Conservation (phyloP, 306 rosid genomes). For the Lablab purpureus region DNA sequence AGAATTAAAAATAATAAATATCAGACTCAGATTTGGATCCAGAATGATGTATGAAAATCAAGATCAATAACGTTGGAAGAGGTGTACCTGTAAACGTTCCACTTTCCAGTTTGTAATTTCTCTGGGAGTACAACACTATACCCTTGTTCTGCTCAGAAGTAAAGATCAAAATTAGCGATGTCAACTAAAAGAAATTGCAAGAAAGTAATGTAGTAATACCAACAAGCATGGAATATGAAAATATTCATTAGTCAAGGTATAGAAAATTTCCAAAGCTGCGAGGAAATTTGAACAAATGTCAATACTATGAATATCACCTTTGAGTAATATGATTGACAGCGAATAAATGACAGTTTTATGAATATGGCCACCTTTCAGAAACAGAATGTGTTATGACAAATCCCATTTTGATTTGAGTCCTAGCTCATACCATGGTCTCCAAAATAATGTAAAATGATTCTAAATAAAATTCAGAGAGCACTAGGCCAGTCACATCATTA, state of each 20-base stretch:
- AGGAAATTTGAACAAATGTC: conserved; percentile 29
- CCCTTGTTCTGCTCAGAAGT: conserved; percentile 81
- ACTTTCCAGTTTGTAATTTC: conserved; percentile 92
- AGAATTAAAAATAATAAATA: not conserved
- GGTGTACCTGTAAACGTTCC: conserved; percentile 91
- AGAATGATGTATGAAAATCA: conserved; percentile 25
- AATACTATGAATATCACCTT: conserved; percentile 23
- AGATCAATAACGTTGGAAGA: conserved; percentile 41
- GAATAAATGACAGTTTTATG: conserved; percentile 16
- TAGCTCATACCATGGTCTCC: not conserved
- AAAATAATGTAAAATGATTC: not conserved
- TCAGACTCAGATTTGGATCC: conserved; percentile 14
- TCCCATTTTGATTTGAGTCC: not conserved
- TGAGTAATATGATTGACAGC: conserved; percentile 8
- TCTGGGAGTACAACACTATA: conserved; percentile 95
- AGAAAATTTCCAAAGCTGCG: not conserved
- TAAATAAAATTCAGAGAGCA: conserved; percentile 21
- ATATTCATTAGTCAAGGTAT: conserved; percentile 6
- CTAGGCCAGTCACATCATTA: conserved; percentile 3
- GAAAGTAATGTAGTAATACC: conserved; percentile 22
- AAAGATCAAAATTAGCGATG: conserved; percentile 42
- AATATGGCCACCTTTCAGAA: conserved; percentile 20
- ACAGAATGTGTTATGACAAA: not conserved
- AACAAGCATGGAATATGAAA: conserved; percentile 23
- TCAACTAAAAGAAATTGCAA: conserved; percentile 39